Conservation (phyloP, 176 grass and related monocot genomes). For the Zea mays region DNA sequence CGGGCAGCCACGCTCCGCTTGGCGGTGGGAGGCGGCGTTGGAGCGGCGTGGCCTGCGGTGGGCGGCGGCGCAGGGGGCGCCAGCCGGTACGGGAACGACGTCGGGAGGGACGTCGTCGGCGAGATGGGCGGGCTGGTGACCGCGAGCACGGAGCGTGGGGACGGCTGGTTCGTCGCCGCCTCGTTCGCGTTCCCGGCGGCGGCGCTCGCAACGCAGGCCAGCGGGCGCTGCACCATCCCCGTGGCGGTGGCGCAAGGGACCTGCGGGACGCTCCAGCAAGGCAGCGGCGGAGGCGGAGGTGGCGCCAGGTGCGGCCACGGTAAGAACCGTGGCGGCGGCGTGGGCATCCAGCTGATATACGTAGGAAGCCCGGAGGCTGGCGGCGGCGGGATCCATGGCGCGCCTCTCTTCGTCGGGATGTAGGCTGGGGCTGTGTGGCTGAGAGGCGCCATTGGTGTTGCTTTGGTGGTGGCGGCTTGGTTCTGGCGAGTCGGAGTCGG, state of each 20-base stretch:
- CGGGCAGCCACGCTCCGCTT: no score
- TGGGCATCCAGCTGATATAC: neutral
- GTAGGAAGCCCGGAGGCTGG: neutral
- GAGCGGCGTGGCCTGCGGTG: fast-evolving
- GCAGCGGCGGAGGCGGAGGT: neutral
- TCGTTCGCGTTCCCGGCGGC: neutral
- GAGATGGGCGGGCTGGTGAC: neutral
- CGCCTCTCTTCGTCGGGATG: neutral
- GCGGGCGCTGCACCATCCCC: neutral
- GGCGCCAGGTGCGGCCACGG: neutral
- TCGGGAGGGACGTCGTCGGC: neutral
- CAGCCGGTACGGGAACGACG: neutral
- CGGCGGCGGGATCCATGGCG: no score
- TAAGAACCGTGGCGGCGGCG: neutral
- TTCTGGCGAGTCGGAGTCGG: no score
- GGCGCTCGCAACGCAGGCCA: neutral
- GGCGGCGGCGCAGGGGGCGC: neutral
- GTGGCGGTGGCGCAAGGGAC: neutral
- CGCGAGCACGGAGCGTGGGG: slow-evolving; percentile 25
- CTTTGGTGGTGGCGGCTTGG: no score
- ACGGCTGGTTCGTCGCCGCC: neutral
- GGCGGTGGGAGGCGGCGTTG: neutral
- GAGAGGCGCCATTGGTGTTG: neutral
- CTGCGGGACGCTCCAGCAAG: neutral
- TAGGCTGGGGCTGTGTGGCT: neutral